Conservation (phyloP, 1,139 yeast species). For the Yamadazyma mexicana region DNA sequence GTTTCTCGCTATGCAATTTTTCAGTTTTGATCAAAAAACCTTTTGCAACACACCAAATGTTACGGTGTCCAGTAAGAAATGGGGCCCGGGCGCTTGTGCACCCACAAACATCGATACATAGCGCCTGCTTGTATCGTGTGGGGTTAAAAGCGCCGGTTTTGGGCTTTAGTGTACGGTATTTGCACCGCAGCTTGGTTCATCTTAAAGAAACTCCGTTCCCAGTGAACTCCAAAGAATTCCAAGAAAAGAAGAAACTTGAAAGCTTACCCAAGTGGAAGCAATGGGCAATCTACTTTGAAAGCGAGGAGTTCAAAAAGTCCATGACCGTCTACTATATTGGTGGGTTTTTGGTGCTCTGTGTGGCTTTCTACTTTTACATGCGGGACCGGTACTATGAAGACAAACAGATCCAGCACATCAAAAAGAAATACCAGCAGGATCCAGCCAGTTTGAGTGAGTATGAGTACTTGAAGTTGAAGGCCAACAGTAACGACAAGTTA, state of each 20-base stretch:
- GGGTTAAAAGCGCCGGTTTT: neutral
- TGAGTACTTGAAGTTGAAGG: conserved; percentile 61
- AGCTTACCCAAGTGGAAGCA: conserved; percentile 38
- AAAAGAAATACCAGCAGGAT: conserved; percentile 41
- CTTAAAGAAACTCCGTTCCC: conserved; percentile 28
- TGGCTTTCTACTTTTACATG: conserved; percentile 67
- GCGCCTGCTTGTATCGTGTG: no score
- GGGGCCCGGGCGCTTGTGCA: no score
- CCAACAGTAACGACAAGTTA: conserved; percentile 46
- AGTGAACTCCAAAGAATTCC: conserved; percentile 27
- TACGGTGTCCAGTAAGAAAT: no score
- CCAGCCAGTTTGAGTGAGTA: conserved; percentile 54
- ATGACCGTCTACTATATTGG: conserved; percentile 54
- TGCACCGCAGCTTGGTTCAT: neutral
- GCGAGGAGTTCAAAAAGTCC: conserved; percentile 37
- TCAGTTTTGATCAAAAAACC: neutral
- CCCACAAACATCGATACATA: no score
- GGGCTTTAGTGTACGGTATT: neutral
- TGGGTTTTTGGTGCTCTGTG: conserved; percentile 54
- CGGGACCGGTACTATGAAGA: conserved; percentile 67
- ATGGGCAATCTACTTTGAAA: conserved; percentile 40
- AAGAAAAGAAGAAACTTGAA: conserved; percentile 23
- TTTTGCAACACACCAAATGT: no score
- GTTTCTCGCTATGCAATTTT: neutral
- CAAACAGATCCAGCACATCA: conserved; percentile 51